Base-by-base conservation (phyloP, 2,329 filamentous ascomycete genomes). In the Thelonectria discophora region DNA sequence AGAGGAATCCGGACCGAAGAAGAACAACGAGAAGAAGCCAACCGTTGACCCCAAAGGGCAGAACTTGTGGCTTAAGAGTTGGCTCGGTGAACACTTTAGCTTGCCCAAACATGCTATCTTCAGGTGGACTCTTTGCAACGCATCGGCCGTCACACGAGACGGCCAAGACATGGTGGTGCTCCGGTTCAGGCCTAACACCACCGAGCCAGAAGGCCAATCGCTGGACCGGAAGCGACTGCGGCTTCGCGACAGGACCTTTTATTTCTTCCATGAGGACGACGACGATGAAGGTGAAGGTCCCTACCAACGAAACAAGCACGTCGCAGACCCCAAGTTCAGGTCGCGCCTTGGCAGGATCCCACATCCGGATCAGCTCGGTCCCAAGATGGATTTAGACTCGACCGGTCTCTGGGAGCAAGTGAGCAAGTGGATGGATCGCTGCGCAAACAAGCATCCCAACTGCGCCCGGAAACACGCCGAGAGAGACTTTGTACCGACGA, bases 351-450 rank as follows among this genome's bases (percentile, higher is more conserved):
- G 40, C 5, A 17, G n/a, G 45, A 45, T 45, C 5, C 51, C 39
- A 10, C 4, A 15, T n/a, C n/a, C 11, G 3, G 5, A 34, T 6
- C 11, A 45, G 3, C 39, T 54, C 15, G 39, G 39, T 30, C 27
- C 8, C 9, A 7, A 5, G 3, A 40, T n/a, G 10, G 32, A 45
- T 39, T 8, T 10, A 8, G 20, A 54, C 27, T 45, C 51, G 5
- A 10, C 18, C 13, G 40, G 24, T 5, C 39, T 27, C 24, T 45
- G 39, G 39, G 30, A 39, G 15, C 51, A 54, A 12, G 12, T 54
- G 40, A 15, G 24, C 10, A 54, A 13, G 10, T 54, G 51, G 51
- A 54, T 54, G 51, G 39, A 34, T 2, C 43, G 45, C 18, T 45
- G 51, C 10, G 8, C 46, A 8, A 27, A 54, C 1, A 20, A 54